Evolutionary conservation across 177 flowering plant species (phyloP).

Genomic region (Vitis hybrid): DNA sequence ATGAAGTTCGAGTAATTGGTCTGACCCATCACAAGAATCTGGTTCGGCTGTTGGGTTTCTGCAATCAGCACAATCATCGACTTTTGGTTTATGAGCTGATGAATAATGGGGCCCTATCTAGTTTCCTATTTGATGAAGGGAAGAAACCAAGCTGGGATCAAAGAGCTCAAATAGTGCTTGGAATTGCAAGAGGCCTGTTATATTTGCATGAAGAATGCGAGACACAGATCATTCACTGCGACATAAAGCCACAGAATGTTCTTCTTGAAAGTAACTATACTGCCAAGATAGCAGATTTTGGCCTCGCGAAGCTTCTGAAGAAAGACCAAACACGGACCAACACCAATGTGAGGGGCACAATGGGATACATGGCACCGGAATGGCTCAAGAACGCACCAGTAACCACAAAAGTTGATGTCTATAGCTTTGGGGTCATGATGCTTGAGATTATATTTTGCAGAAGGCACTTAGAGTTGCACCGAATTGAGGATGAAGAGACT

Average conservation of each 20-base stretch:
- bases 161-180: constrained; percentile 27
- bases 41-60: constrained; percentile 23
- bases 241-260: constrained; percentile 35
- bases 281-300: constrained; percentile 36
- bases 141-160: constrained; percentile 23
- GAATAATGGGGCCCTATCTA: constrained; percentile 21
- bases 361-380: constrained; percentile 31
- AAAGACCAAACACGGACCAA: constrained; percentile 30
- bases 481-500: constrained; percentile 19
- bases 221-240: constrained; percentile 12
- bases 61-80: constrained; percentile 3
- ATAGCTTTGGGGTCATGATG: constrained; percentile 34
- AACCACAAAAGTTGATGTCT: constrained; percentile 18
- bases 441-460: constrained; percentile 33
- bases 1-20: constrained; percentile 24
- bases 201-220: constrained; percentile 6
- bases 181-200: constrained; percentile 26
- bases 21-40: constrained; percentile 23
- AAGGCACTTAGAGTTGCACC: constrained; percentile 21
- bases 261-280: constrained; percentile 22
- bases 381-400: constrained; percentile 22
- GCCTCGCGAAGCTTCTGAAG: constrained; percentile 36
- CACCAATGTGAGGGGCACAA: constrained; percentile 29
- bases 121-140: constrained; percentile 9
- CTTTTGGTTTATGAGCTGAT: constrained; percentile 26